Evolutionary conservation across 345 rosid genomes (phyloP), one percentile per base, ranked within the genome.

Genomic region (Salix purpurea): DNA sequence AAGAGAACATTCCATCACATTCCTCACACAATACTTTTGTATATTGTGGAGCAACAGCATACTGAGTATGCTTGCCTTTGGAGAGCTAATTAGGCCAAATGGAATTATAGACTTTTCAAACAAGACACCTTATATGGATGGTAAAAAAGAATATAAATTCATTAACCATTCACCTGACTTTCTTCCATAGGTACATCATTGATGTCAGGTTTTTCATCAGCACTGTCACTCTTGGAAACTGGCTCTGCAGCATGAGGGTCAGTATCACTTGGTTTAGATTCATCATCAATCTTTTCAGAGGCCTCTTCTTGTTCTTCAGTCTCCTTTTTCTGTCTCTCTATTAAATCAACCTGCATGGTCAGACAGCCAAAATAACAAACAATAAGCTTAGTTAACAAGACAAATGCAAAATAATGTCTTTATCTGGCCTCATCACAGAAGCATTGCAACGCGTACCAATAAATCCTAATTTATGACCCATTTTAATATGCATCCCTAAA

Each of bases 151-250:
- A 67, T 2, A 67, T 39, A 70, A 62, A 70, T 19, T 42, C 7
- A 15, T 32, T 40, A 39, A 67, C 36, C 44, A 11, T 71, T 83
- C 65, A 95, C 98, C 97, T 90, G 89, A 72, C 56, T 85, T 78
- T 89, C 91, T 67, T 90, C 99, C 92, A 88, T 87, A 0, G 93
- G 96, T 11, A 82, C 65, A 69, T 91, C 92, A 76, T 93, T 91
- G 19, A 90, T 91, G 74, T 95, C 93, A 16, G 97, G 98, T 78
- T 95, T 91, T 76, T 87, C 96, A 67, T 88, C 91, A 56, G 83
- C 62, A 26, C 72, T 84, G 7, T 72, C 79, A 71, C 34, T 79
- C 82, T 77, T 84, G 40, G 88, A 65, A 76, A 77, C 83, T 64
- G 80, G 81, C 64, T 85, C 92, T 19, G 23, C 81, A 34, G 75